Conservation (phyloP, 176 grass and related monocot species). For the Themeda triandra region DNA sequence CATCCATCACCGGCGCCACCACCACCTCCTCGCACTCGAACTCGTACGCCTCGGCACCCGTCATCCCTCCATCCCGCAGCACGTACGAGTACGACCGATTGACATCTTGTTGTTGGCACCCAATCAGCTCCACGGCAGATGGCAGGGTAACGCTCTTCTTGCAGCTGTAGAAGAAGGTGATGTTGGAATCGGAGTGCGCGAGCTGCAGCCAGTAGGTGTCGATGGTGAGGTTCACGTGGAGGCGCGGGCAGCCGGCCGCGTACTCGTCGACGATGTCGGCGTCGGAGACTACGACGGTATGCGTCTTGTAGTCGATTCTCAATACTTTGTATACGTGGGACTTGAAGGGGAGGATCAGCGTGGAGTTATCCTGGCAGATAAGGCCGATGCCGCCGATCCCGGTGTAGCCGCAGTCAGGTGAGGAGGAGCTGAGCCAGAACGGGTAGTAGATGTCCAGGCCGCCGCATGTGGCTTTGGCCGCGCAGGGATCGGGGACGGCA, state of each 20-base stretch:
- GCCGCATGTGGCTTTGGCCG: neutral
- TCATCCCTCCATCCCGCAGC: neutral
- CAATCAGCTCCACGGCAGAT: neutral
- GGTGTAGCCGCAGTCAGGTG: conserved; percentile 25
- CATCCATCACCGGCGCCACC: conserved; percentile 28
- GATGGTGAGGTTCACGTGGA: conserved; percentile 42
- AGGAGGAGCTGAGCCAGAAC: conserved; percentile 14
- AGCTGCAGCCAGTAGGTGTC: neutral
- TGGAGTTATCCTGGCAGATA: conserved; percentile 23
- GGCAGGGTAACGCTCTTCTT: neutral
- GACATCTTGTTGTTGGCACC: neutral
- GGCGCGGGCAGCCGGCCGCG: conserved; percentile 10
- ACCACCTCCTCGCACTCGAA: conserved; percentile 35
- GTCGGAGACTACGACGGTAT: conserved; percentile 36
- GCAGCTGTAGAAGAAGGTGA: conserved; percentile 54
- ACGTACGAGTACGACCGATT: conserved; percentile 4
- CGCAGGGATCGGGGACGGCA: neutral
- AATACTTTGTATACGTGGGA: conserved; percentile 33
- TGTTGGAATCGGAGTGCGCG: neutral
- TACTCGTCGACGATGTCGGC: neutral
- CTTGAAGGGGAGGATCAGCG: conserved; percentile 26
- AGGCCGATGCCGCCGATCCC: conserved; percentile 42
- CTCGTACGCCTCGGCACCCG: neutral
- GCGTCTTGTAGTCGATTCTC: neutral
- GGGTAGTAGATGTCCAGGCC: conserved; percentile 31